These are phyloP conservation scores for Aspergillus texensis DNA, from an alignment of 2,329 filamentous ascomycete genomes.

Conservation along the genomic window DNA sequence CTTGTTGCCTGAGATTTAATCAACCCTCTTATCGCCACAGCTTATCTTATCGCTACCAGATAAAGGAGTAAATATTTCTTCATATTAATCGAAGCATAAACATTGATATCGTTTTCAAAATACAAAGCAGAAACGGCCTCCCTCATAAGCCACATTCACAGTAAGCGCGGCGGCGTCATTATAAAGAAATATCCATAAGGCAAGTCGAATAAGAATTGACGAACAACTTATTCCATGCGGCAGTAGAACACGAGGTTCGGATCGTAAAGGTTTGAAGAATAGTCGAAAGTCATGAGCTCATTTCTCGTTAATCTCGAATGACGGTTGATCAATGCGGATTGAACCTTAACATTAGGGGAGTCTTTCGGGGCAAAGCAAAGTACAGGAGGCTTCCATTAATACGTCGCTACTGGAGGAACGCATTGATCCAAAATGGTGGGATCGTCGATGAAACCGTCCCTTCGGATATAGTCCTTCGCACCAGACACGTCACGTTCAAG, in stretches of 20 bases:
- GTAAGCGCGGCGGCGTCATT: not conserved
- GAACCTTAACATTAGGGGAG: not conserved
- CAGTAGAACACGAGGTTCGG: not conserved
- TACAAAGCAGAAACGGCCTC: not conserved
- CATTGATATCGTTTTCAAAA: not conserved
- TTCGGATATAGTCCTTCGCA: not conserved
- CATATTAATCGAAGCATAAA: not conserved
- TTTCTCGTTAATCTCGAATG: not conserved
- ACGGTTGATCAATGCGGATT: not conserved
- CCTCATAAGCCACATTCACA: not conserved
- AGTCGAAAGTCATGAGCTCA: not conserved
- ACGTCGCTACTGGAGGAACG: not conserved
- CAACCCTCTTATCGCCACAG: not conserved
- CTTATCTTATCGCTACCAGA: conserved; percentile 1
- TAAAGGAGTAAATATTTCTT: not conserved
- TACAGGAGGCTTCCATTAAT: not conserved
- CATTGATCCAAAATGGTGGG: not conserved
- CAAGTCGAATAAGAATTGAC: not conserved
- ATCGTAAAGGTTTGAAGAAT: not conserved
- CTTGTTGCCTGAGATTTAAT: not conserved
- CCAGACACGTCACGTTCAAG: conserved; percentile 6
- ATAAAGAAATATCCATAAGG: not conserved
- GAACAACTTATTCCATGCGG: not conserved
- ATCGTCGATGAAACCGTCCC: not conserved
- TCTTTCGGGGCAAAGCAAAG: not conserved